Base-by-base conservation (phyloP, 371 early-diverging fungal species). In the Batkoa obscura region DNA sequence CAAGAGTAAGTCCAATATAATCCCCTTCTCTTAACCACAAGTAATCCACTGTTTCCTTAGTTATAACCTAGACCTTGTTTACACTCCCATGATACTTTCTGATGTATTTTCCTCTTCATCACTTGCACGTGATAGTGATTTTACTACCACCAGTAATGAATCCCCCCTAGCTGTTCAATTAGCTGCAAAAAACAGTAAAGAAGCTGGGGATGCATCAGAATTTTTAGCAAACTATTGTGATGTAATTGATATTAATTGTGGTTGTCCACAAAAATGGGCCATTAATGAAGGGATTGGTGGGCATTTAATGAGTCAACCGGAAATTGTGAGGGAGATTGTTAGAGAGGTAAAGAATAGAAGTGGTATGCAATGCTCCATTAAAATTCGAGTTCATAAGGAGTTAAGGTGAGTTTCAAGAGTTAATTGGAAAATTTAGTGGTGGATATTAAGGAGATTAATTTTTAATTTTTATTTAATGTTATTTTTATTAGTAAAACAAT, bases 51-150 rank as follows among this genome's bases (percentile, higher is more conserved):
- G 0, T 23, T 23, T 23, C 0, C 0, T 1, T 38, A 80, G 82
- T 50, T 95, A 94, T 76, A 86, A 83, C 57, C 84, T 84, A 31
- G 90, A 96, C 66, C 69, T 97, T n/a, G 81, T 82, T 0, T 97
- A 90, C 62, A 95, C 97, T 0, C 97, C 98, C 33, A 98, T 98
- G 98, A 93, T 96, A 50, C 72, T 97, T 10, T 87, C 97, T 15
- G 89, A 90, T 62, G 89, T 88, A 0, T 98, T 94, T 71, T 76
- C 80, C 52, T 74, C 78, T 31, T 88, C 89, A 32, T 73, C 77
- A 36, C 76, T 81, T 59, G 81, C 89, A 10, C 82, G 94, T 12
- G 76, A 82, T 12, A 64, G 71, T 2, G 96, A 94, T 60, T 90
- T 84, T 60, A 74, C 81, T 0, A 90, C 94, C 6, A 84, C 84